Evolutionary conservation across 108 stramenopile genomes (phyloP), one percentile per base, ranked within the genome.

Genomic region (Nannochloropsis oceanica): DNA sequence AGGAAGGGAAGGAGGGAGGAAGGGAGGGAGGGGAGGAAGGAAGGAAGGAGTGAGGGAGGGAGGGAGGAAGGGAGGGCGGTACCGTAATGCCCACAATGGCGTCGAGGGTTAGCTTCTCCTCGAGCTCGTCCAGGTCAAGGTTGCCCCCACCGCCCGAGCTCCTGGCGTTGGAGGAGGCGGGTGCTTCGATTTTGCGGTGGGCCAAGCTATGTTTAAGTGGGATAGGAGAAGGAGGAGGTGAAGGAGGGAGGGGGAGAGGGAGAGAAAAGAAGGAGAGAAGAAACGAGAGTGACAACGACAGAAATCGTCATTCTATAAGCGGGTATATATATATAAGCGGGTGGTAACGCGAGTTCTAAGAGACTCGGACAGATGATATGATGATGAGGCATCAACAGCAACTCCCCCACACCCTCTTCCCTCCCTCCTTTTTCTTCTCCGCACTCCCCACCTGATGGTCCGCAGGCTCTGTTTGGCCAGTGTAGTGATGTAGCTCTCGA

Each of bases 61-160:
- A 22, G 12, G 24, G 80, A 22, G 24, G 12, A 12, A 22, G 24
- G n/a, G 24, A 25, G 24, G 12, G 25, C 24, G 13, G 22, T 25
- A 80, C 80, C 80, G 25, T 87, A 44, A 87, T 87, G 44, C 89
- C 90, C 25, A 90, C 83, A 25, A 90, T 86, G 27, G 89, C 90
- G 84, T 90, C 90, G 43, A 90, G 46, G 42, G 79, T 50, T 1
- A 90, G 73, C 42, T 85, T 87, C 22, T 81, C 18, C 46, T 90
- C 90, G 25, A 89, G 13, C 26, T 86, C 90, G 18, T 87, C 88
- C 18, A 83, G 43, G 22, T 43, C 20, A n/a, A 81, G 26, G 46
- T 87, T 89, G 12, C 81, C 44, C 27, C 59, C 84, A 0, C 10
- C 26, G 83, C 25, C 83, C 13, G 43, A 50, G 1, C 12, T 73